A percentile compares a stretch with the other conserved stretches of the same genome.
Conservation (phyloP, 1,284 basidiomycete species). For the Crepidotus sp. region DNA sequence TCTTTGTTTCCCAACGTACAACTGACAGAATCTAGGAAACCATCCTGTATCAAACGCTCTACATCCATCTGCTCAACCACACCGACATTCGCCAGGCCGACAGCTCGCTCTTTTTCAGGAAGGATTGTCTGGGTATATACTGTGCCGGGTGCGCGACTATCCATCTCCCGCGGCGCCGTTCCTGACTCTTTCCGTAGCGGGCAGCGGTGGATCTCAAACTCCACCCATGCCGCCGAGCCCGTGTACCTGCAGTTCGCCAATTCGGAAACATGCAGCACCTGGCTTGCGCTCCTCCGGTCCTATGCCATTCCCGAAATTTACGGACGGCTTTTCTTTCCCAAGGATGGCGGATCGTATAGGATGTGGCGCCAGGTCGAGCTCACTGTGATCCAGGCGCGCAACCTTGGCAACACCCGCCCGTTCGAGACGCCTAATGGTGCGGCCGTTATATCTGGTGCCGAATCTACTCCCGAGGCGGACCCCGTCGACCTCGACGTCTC, state of each 20-base stretch:
- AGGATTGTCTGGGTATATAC: constrained; percentile 63
- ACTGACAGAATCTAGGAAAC: constrained; percentile 41
- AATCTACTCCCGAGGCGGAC: constrained; percentile 25
- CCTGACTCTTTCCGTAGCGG: constrained; percentile 30
- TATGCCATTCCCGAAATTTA: constrained; percentile 73
- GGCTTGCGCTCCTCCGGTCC: constrained; percentile 67
- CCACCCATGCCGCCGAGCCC: constrained; percentile 48
- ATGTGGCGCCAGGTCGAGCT: constrained; percentile 79
- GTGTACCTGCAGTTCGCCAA: constrained; percentile 61
- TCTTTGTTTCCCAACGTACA: constrained; percentile 14
- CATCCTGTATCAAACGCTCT: constrained; percentile 61
- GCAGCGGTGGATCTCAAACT: constrained; percentile 45
- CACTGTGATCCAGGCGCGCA: constrained; percentile 58
- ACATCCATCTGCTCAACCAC: constrained; percentile 61
- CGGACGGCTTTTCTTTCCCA: constrained; percentile 46
- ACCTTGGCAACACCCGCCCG: constrained; percentile 43
- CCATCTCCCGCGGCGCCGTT: constrained; percentile 1
- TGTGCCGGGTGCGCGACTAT: constrained; percentile 39
- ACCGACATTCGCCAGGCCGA: constrained; percentile 67
- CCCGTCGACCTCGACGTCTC: constrained; percentile 56
- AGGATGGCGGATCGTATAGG: constrained; percentile 67
- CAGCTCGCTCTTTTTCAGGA: constrained; percentile 60
- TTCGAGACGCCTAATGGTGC: constrained; percentile 21
- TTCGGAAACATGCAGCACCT: constrained; percentile 51
- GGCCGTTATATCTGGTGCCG: constrained; percentile 8